These are phyloP conservation scores for Neofusicoccum umdonicola DNA, from an alignment of 2,329 filamentous ascomycete species.

Conservation along the genomic window DNA sequence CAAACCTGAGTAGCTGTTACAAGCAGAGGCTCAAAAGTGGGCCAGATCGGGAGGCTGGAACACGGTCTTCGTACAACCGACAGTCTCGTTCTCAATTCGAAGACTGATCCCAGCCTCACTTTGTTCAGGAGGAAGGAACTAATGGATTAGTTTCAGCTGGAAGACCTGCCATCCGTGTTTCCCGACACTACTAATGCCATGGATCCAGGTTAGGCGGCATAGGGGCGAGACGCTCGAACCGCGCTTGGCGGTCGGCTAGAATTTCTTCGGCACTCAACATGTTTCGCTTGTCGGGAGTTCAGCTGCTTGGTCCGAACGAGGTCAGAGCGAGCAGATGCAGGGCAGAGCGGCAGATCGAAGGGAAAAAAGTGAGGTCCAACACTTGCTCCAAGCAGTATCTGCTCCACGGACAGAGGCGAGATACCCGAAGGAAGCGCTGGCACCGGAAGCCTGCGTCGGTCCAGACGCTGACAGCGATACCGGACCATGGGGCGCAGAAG, in stretches of 20 bases:
- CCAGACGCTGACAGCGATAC: not conserved
- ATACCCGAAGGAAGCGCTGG: not conserved
- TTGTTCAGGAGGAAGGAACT: not conserved
- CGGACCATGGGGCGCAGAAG: not conserved
- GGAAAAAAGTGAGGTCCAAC: not conserved
- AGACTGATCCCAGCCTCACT: not conserved
- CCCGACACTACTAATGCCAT: not conserved
- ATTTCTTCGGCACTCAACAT: not conserved
- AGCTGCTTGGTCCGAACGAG: not conserved
- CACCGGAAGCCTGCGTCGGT: not conserved
- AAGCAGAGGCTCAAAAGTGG: no score
- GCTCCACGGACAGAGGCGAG: not conserved
- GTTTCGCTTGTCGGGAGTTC: not conserved
- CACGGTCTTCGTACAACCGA: no score
- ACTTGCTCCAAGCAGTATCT: conserved; percentile 9
- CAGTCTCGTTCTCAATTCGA: no score
- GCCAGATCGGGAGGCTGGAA: no score
- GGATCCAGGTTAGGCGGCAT: not conserved
- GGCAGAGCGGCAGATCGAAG: not conserved
- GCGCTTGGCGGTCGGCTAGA: conserved; percentile 5
- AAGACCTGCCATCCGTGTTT: not conserved
- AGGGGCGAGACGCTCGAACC: not conserved
- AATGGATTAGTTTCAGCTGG: not conserved
- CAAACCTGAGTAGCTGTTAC: no score
- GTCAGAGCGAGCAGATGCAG: not conserved